These are phyloP conservation scores for Adansonia madagascariensis DNA, from an alignment of 441 rosid species.

Conservation along the genomic window DNA sequence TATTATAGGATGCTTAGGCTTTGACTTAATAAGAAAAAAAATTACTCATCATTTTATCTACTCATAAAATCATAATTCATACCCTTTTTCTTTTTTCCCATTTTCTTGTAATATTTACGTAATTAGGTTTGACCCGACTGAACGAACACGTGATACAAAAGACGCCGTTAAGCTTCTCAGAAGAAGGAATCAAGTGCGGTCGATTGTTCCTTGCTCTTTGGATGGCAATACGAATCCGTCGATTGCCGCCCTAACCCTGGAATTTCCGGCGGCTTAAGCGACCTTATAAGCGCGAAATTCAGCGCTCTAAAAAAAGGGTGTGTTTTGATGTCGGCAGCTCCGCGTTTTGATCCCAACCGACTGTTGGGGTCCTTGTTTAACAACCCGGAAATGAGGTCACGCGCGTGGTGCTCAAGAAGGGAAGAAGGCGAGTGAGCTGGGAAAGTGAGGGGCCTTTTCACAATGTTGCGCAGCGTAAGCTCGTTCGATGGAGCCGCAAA, in stretches of 20 bases:
- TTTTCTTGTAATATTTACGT: conserved; percentile 35
- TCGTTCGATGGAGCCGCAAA: conserved; percentile 64
- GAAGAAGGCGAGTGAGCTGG: conserved; percentile 52
- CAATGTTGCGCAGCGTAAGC: conserved; percentile 63
- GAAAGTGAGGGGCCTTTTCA: conserved; percentile 56
- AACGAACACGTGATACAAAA: conserved; percentile 42
- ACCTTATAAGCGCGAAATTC: conserved; percentile 76
- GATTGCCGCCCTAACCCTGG: conserved; percentile 42
- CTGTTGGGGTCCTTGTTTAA: conserved; percentile 56
- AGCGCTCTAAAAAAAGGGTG: conserved; percentile 75
- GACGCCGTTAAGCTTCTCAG: conserved; percentile 36
- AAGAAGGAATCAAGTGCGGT: conserved; percentile 74
- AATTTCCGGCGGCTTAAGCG: conserved; percentile 70
- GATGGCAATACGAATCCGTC: conserved; percentile 34
- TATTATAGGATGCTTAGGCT: background rate
- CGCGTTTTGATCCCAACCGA: conserved; percentile 67
- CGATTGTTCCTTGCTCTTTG: conserved; percentile 40
- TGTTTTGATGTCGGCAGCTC: conserved; percentile 70
- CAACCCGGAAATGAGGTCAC: conserved; percentile 57
- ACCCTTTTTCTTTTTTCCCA: no score
- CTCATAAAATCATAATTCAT: background rate
- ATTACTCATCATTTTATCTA: no score
- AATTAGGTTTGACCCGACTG: conserved; percentile 46
- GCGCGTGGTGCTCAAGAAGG: conserved; percentile 51
- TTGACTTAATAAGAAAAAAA: background rate